These are phyloP conservation scores for Eimeria falciformis DNA, from an alignment of 169 alveolate species.

Conservation along the genomic window DNA sequence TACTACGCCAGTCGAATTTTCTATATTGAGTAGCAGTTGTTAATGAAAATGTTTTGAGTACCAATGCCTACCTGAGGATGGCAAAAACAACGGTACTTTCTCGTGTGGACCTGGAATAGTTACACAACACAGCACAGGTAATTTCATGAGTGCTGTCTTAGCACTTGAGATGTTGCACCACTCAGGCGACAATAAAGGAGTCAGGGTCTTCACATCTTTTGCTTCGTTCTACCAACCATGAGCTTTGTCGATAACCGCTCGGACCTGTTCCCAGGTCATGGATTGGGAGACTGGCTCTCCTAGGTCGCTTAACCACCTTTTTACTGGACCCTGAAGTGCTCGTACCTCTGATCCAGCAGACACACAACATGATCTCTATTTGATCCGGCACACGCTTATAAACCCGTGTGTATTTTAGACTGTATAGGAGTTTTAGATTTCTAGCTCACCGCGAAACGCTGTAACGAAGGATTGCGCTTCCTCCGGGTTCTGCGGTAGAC, in stretches of 20 bases:
- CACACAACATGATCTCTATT: background rate
- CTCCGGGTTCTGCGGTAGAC: conserved; percentile 28
- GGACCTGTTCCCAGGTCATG: conserved; percentile 36
- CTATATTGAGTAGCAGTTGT: no score
- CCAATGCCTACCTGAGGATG: conserved; percentile 38
- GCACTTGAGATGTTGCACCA: background rate
- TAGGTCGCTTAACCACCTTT: conserved; percentile 19
- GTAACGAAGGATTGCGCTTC: conserved; percentile 51
- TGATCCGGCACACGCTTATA: no score
- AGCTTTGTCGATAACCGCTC: conserved; percentile 31
- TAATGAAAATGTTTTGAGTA: background rate
- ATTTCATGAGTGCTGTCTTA: no score
- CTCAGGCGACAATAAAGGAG: background rate
- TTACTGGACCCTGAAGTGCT: conserved; percentile 42
- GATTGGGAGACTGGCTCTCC: conserved; percentile 18
- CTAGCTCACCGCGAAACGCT: conserved; percentile 51
- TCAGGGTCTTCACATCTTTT: background rate
- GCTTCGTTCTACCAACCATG: conserved; percentile 18
- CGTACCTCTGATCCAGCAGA: conserved; percentile 44
- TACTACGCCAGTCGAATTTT: no score
- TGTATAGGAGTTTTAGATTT: background rate
- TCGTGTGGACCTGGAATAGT: conserved; percentile 49
- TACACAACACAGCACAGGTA: background rate
- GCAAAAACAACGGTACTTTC: conserved; percentile 54
- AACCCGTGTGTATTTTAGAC: no score